These are phyloP conservation scores for Solioccasus polychromus DNA, from an alignment of 768 basidiomycete species.

Conservation along the genomic window DNA sequence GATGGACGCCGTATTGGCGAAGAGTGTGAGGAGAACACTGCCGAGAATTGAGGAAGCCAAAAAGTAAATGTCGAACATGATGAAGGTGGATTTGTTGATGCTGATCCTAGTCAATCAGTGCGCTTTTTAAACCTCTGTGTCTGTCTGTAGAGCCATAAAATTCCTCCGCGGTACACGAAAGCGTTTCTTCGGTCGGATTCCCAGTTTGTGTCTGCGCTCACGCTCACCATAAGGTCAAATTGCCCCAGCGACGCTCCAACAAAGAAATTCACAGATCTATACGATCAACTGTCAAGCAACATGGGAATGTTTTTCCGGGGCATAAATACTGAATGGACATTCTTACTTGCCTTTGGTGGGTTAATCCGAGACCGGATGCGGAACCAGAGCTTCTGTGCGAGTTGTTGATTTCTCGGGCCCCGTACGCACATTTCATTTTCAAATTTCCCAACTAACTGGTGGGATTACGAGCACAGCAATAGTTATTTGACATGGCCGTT, in stretches of 20 bases:
- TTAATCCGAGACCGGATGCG: not conserved
- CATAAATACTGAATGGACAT: not conserved
- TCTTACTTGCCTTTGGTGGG: not conserved
- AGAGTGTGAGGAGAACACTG: conserved; percentile 13
- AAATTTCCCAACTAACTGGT: not conserved
- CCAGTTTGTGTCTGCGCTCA: not conserved
- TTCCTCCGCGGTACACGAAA: not conserved
- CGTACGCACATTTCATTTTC: too few species aligned
- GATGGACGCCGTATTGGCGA: conserved; percentile 10
- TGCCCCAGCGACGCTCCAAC: not conserved
- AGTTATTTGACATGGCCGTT: too few species aligned
- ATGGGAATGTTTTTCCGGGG: not conserved
- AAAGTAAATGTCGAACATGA: conserved; percentile 14
- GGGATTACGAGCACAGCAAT: not conserved
- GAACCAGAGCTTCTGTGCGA: not conserved
- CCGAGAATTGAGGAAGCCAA: conserved; percentile 13
- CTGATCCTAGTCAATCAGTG: not conserved
- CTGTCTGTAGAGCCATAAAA: not conserved
- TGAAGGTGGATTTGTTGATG: not conserved
- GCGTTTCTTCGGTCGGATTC: not conserved
- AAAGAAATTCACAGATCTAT: not conserved
- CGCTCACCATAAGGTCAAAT: not conserved
- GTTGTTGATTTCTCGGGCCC: not conserved
- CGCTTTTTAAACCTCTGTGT: conserved; percentile 3
- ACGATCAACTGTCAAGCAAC: not conserved